Conservation (phyloP, 257 asterid species). For the Cordia subcordata region DNA sequence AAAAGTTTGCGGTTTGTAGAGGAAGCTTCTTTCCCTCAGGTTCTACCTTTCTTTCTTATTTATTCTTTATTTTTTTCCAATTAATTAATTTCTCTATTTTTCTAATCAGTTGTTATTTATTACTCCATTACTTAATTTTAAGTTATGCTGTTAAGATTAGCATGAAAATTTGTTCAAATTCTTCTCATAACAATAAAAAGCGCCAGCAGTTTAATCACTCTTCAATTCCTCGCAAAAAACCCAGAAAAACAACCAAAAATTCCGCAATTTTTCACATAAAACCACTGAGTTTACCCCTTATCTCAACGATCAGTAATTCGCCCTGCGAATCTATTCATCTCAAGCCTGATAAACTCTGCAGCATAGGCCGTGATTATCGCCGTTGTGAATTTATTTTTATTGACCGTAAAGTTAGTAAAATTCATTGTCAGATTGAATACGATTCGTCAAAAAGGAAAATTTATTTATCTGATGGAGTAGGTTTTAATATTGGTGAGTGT, state of each 20-base stretch:
- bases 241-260: conserved; percentile 26
- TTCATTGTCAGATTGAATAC: conserved; percentile 57
- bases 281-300: conserved; percentile 45
- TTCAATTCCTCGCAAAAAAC: conserved; percentile 31
- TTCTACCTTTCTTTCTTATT: conserved; percentile 8
- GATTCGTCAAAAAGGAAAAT: conserved; percentile 49
- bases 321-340: conserved; percentile 44
- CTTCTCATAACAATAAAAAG: conserved; percentile 29
- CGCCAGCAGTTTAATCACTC: conserved; percentile 26
- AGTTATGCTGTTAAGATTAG: conserved; percentile 1
- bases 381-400: conserved; percentile 49
- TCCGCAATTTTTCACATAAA: conserved; percentile 44
- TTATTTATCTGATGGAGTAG: conserved; percentile 57
- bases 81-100: conserved; percentile 4
- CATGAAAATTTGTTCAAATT: conserved; percentile 51
- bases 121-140: background rate
- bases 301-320: conserved; percentile 36
- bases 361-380: conserved; percentile 52
- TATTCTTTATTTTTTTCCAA: conserved; percentile 5
- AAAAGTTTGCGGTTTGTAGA: background rate
- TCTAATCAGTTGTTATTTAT: conserved; percentile 3
- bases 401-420: conserved; percentile 59
- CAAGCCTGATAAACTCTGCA: conserved; percentile 49
- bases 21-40: conserved; percentile 2
- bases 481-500: conserved; percentile 25